A percentile compares a stretch with the other conserved stretches of the same genome.
Evolutionary conservation across 169 alveolate species (phyloP).

Genomic region (Plasmodium fragile): DNA sequence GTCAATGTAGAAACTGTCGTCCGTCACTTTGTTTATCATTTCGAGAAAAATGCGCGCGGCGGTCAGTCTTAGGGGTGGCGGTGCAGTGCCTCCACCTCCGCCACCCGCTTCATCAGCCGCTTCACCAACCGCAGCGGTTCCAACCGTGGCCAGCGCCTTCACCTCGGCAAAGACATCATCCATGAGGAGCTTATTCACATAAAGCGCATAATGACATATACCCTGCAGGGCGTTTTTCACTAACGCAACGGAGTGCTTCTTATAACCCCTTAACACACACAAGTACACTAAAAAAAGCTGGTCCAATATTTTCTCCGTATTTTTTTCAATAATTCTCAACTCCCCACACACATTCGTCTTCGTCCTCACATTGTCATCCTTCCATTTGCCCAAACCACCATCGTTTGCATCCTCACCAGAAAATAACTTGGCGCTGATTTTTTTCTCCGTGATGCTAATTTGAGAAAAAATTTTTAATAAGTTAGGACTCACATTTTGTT

Average conservation of each 20-base stretch:
- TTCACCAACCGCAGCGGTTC: not conserved
- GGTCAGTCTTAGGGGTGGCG: not conserved
- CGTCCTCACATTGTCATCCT: not conserved
- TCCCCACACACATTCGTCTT: constrained; percentile 70
- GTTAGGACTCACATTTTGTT: constrained; percentile 8
- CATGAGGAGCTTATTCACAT: constrained; percentile 59
- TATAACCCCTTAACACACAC: constrained; percentile 47
- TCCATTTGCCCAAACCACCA: not conserved
- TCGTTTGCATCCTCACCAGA: not conserved
- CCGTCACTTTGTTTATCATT: constrained; percentile 30
- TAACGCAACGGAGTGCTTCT: constrained; percentile 18
- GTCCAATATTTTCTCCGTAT: constrained; percentile 57
- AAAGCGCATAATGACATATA: constrained; percentile 41
- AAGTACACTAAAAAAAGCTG: constrained; percentile 49
- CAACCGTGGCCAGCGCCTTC: constrained; percentile 19
- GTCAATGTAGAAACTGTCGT: constrained; percentile 44
- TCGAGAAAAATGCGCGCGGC: constrained; percentile 35
- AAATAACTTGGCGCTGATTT: constrained; percentile 47
- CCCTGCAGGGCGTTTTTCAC: constrained; percentile 46
- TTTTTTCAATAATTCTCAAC: constrained; percentile 43
- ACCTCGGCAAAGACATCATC: constrained; percentile 64
- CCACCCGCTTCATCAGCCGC: not conserved
- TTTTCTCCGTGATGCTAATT: constrained; percentile 43
- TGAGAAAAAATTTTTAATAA: constrained; percentile 50
- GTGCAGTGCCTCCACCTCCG: not conserved